Percentiles rank a stretch among this genome's conserved stretches.
These are phyloP conservation scores for Trametes gibbosa DNA, from an alignment of 768 basidiomycete species.

Conservation along the genomic window DNA sequence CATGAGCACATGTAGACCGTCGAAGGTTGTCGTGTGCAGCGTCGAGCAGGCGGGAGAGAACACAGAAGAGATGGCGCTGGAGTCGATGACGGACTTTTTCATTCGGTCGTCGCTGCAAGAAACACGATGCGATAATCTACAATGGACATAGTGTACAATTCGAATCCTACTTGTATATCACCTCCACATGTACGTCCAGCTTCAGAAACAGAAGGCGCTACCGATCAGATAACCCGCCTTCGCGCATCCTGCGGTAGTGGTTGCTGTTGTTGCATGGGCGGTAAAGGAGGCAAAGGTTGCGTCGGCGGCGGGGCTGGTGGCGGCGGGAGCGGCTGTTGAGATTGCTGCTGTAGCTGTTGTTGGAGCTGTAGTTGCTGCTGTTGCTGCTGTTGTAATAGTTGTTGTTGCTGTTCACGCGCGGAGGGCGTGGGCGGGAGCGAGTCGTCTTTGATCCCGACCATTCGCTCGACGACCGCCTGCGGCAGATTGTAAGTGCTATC, in stretches of 20 bases:
- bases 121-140: too few relatives aligned
- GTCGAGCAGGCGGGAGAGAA: not conserved
- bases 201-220: too few relatives aligned
- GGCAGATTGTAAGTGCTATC: not conserved
- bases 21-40: not conserved
- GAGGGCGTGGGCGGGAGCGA: not conserved
- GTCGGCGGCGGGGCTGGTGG: too few relatives aligned
- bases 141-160: too few relatives aligned
- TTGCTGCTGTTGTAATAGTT: not conserved
- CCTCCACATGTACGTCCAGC: too few relatives aligned
- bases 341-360: not conserved
- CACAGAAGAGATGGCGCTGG: too few relatives aligned
- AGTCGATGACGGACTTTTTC: too few relatives aligned
- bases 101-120: too few relatives aligned
- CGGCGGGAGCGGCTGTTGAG: not conserved
- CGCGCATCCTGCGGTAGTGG: not conserved
- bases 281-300: too few relatives aligned
- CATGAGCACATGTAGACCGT: slow-evolving; percentile 33
- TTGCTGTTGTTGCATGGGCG: too few relatives aligned
- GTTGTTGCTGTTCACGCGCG: not conserved
- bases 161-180: too few relatives aligned
- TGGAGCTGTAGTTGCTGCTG: not conserved
- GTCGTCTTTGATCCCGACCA: slow-evolving; percentile 30
- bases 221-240: not conserved
- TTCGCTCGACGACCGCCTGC: slow-evolving; percentile 31